Evolutionary conservation across 1,284 basidiomycete species (phyloP), one percentile per base, ranked within the genome.

Genomic region (Rhodotorula sp.): DNA sequence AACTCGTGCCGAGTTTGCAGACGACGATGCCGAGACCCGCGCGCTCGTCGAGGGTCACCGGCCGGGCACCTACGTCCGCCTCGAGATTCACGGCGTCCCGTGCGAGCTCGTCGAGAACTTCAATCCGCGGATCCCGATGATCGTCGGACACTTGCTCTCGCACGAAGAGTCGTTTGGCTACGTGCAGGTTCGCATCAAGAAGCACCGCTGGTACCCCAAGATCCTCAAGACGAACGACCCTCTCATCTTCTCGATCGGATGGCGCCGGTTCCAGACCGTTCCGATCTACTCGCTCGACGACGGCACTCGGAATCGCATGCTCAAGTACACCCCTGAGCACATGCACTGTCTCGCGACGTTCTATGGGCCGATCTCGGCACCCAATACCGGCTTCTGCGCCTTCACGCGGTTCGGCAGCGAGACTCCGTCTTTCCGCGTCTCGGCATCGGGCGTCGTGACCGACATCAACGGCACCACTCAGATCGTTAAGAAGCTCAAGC

Each of bases 331-430:
- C 0, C 96, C 96, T 0, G 97, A 99, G 82, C 96, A 99, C 80
- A 97, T 97, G 93, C 97, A 99, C 81, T 99, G 96, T 79, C 92
- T 91, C 78, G 96, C 96, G 3, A 96, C 95, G 0, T 98, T 99
- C 83, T 97, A 95, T 80, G 94, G 92, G 0, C 94, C 94, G 10
- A 89, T 92, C 26, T 85, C 92, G 2, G 84, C 91, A 0, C 94
- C 94, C n/a, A 97, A 97, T 81, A 97, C 93, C 0, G 95, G 96
- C 73, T 93, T 99, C 83, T 97, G 94, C 81, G 92, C 96, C 1
- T 98, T 99, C 86, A 98, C 96, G 82, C 89, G 91, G 1, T 84
- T 99, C 10, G 83, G 85, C 0, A 84, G 84, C 23, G 87, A 88
- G 0, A 85, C 84, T 0, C 84, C 90, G 0, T 89, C 89, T 0